Conservation (phyloP, 768 basidiomycete species). For the Tephrocybe sp. region DNA sequence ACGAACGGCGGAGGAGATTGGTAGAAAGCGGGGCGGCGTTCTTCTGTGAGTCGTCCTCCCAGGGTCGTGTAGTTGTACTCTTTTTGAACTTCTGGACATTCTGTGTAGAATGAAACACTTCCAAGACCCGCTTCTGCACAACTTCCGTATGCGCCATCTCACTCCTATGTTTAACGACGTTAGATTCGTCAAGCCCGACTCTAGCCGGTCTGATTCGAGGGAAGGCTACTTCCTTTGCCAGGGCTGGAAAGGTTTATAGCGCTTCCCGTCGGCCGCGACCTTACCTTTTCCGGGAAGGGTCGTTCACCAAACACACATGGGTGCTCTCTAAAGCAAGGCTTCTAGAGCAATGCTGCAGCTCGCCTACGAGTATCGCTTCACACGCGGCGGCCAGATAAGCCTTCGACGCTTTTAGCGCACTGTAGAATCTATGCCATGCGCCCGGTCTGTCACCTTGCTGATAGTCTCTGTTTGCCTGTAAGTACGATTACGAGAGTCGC, state of each 20-base stretch:
- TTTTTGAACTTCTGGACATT: background rate
- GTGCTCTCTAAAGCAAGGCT: too few species aligned
- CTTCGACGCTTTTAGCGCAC: too few species aligned
- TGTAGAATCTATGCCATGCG: too few species aligned
- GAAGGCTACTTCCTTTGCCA: conserved; percentile 89
- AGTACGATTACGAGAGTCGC: too few species aligned
- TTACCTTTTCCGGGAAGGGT: too few species aligned
- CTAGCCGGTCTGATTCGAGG: conserved; percentile 73
- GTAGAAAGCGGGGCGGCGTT: conserved; percentile 45
- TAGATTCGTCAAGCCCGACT: conserved; percentile 73
- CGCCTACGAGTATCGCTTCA: too few species aligned
- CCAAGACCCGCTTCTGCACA: conserved; percentile 63
- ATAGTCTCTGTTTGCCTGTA: too few species aligned
- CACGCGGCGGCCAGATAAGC: too few species aligned
- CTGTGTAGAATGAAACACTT: conserved; percentile 79
- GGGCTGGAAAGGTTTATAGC: conserved; percentile 48
- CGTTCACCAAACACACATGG: too few species aligned
- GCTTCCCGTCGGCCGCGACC: too few species aligned
- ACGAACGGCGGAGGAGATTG: conserved; percentile 42
- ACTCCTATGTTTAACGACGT: conserved; percentile 68
- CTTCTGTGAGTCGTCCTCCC: conserved; percentile 51
- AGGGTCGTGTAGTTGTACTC: conserved; percentile 4
- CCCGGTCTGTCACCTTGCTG: too few species aligned
- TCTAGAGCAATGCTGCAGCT: too few species aligned
- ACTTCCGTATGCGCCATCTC: conserved; percentile 63